Percentiles rank a stretch among this genome's conserved stretches.
These are phyloP conservation scores for Umbilicus rupestris DNA, from an alignment of 164 flowering plant species.

Conservation along the genomic window DNA sequence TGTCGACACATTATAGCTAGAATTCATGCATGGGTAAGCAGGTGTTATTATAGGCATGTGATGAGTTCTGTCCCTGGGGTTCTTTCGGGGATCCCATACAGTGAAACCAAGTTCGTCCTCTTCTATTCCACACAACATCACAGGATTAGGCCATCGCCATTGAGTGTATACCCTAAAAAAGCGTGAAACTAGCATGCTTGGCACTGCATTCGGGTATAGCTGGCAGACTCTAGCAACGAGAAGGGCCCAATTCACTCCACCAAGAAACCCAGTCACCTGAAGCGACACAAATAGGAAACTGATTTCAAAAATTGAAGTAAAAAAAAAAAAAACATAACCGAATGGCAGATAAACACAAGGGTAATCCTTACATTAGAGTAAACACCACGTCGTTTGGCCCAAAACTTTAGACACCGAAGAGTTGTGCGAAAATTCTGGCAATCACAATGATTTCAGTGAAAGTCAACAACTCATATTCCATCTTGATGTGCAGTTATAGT, in stretches of 20 bases:
- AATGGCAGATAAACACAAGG: neutral
- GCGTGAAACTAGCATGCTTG: constrained; percentile 88
- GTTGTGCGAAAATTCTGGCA: constrained; percentile 76
- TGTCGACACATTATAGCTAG: constrained; percentile 89
- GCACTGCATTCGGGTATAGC: constrained; percentile 88
- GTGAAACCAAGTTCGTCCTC: constrained; percentile 85
- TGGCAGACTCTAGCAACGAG: constrained; percentile 92
- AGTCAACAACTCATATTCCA: neutral
- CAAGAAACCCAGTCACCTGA: constrained; percentile 97
- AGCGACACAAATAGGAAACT: neutral
- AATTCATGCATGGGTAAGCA: constrained; percentile 98
- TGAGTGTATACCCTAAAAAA: constrained; percentile 90
- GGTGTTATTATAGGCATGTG: constrained; percentile 98
- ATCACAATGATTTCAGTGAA: neutral
- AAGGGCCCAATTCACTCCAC: constrained; percentile 98
- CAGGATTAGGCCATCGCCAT: constrained; percentile 99
- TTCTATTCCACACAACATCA: constrained; percentile 83
- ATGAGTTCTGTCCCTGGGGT: constrained; percentile 74
- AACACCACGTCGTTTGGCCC: constrained; percentile 96
- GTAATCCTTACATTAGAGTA: constrained; percentile 80
- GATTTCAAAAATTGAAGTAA: neutral
- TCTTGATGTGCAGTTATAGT: neutral
- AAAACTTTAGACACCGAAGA: constrained; percentile 74
- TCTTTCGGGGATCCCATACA: constrained; percentile 91
- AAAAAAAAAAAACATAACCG: neutral